Evolutionary conservation across 1,139 yeast species (phyloP).

Genomic region (Barnettozyma hawaiiensis): DNA sequence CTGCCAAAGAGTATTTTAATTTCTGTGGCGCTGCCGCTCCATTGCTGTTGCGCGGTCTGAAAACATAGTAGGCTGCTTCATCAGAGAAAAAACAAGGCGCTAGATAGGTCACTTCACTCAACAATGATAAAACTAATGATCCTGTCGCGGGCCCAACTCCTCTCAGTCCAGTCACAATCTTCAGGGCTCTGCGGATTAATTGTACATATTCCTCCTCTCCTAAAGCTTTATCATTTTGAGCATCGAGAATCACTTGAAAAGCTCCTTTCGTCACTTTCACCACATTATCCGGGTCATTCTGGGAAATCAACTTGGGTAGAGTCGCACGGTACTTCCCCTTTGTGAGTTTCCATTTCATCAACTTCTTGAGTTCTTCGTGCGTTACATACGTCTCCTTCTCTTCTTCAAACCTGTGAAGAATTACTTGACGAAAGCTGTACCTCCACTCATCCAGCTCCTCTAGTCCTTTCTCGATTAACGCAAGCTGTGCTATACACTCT

Average conservation of each 20-base stretch:
- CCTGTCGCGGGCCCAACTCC: slow-evolving; percentile 28
- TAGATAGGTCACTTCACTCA: slow-evolving; percentile 11
- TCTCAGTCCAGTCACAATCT: slow-evolving; percentile 12
- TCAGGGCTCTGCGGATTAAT: slow-evolving; percentile 12
- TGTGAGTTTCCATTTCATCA: slow-evolving; percentile 24
- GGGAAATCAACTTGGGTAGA: slow-evolving; percentile 17
- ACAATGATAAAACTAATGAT: slow-evolving; percentile 19
- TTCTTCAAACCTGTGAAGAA: slow-evolving; percentile 7
- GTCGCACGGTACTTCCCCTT: slow-evolving; percentile 26
- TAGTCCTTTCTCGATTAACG: slow-evolving; percentile 4
- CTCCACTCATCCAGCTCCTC: slow-evolving; percentile 20
- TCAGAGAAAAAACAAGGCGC: slow-evolving; percentile 27
- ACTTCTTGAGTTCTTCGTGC: slow-evolving; percentile 18
- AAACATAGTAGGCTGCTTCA: slow-evolving; percentile 19
- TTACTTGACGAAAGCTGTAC: slow-evolving; percentile 9
- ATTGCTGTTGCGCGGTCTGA: slow-evolving; percentile 6
- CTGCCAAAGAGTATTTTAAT: slow-evolving; percentile 19
- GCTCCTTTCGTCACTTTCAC: slow-evolving; percentile 9
- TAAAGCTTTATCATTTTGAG: not conserved
- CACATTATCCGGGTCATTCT: slow-evolving; percentile 17
- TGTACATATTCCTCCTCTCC: slow-evolving; percentile 13
- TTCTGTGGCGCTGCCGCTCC: slow-evolving; percentile 15
- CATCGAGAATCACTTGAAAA: slow-evolving; percentile 11
- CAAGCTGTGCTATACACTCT: slow-evolving; percentile 7
- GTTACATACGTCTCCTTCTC: slow-evolving; percentile 9